Evolutionary conservation across 2,329 filamentous ascomycete genomes (phyloP), one percentile per base, ranked within the genome.

Genomic region (Monilinia polystroma): DNA sequence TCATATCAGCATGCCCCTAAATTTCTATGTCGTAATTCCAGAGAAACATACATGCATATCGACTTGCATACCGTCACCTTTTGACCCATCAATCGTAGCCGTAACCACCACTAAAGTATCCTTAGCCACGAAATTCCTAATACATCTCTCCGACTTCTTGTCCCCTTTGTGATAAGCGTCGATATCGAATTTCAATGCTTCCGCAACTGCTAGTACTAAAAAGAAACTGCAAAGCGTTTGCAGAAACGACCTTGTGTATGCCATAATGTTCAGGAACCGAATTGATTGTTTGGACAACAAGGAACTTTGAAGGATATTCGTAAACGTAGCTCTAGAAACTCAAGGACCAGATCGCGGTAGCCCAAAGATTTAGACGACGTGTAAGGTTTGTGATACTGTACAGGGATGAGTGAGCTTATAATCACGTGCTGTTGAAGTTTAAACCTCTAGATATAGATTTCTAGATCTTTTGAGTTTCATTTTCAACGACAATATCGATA

Each of bases 81-180:
- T 91, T 72, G 81, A 81, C n/a, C 95, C 95, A 77, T 89, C 87
- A 66, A 97, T 85, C 68, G 88, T 97, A 66, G 93, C 91, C 67
- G 94, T 98, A 64, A 99, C 94, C 45, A 98, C 94, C 53, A 99
- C 95, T 72, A 99, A 83, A 71, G 95, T 96, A 77, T 97, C 93
- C 80, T 88, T 90, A 69, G 87, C 85, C 72, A 97, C 93, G 79
- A 97, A 99, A 82, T 99, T 99, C 78, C 94, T 88, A 79, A 99
- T 91, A 82, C 95, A 99, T 81, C 94, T 87, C 81, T 94, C 90
- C 76, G 89, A 86, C 75, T 84, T 87, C 69, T 82, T 82, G 74
- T 89, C 87, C 78, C 85, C 84, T 69, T 85, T 82, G 63, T 81
- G 80, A 71, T 88, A 85, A 55, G 93, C 92, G 74, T 86, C 80